Base-by-base conservation (phyloP, 495 filamentous ascomycete species). In the Lineolata rhizophorae region DNA sequence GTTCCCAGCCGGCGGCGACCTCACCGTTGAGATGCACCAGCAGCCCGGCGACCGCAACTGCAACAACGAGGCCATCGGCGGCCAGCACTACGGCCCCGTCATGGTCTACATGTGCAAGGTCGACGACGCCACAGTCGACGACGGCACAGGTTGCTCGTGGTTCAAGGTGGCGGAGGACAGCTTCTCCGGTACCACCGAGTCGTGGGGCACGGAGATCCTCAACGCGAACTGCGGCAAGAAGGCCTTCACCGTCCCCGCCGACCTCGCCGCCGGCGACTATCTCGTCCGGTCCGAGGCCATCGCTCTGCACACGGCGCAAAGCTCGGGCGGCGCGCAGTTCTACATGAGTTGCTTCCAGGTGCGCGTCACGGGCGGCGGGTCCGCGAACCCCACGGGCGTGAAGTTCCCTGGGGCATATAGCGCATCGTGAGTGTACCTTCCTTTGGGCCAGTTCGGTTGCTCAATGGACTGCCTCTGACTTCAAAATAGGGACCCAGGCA, bases 41-140 rank as follows among this genome's bases (percentile, higher is more conserved):
- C 60, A 62, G 46, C 57, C 59, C 18, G 55, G 52, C 13, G 54
- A 58, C 41, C 51, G 60, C 14, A 37, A 19, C 3, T 64, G 48
- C 50, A 38, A 29, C 15, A 57, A 51, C 43, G 58, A 60, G 13
- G 60, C 60, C 20, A 59, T 64, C 32, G 60, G 60, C 2, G 60
- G 60, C 22, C 52, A 54, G 20, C 63, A 67, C 38, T 62, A 58
- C 35, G 60, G 60, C 5, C 60, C 60, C 1, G 57, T 68, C 2
- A 48, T 60, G 20, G 60, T 57, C 4, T 70, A 69, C 54, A 53
- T 70, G 40, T 49, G 54, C 39, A 57, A 60, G 31, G 65, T 69
- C 9, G 12, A 43, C 13, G 57, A 67, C 39, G 57, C 65, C 2
- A 45, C 52, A 11, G 52, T 48, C 6, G 61, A 60, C 16, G 15